phyloP scores from a whole-genome alignment of 2,329 filamentous ascomycete genomes.

The Sarocladium strictum region DNA sequence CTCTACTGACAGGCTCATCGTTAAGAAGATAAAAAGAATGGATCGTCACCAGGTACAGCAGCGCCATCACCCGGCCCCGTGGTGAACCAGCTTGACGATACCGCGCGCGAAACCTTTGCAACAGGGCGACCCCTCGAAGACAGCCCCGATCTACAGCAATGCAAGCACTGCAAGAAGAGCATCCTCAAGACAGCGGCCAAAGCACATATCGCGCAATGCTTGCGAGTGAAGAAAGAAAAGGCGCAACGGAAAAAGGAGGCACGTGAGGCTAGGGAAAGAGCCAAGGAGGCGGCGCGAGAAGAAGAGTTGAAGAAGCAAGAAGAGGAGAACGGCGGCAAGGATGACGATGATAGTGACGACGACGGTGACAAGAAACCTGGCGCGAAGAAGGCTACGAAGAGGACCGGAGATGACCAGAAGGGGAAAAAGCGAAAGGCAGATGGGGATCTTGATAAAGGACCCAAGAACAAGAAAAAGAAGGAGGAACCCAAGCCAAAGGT shows the following conservation, averaged over 20 bases:
- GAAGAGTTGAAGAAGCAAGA: constrained; percentile 48
- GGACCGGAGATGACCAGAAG: constrained; percentile 55
- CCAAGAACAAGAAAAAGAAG: constrained; percentile 91
- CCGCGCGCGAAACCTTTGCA: constrained; percentile 70
- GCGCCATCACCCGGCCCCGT: constrained; percentile 47
- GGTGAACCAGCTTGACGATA: constrained; percentile 67
- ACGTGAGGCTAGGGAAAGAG: constrained; percentile 62
- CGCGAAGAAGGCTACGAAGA: constrained; percentile 45
- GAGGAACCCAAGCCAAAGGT: constrained; percentile 81
- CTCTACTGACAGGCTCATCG: constrained; percentile 4
- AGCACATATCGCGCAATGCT: constrained; percentile 75
- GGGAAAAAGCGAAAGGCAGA: constrained; percentile 77
- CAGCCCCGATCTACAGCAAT: constrained; percentile 70
- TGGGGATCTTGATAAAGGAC: constrained; percentile 70
- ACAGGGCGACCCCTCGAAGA: constrained; percentile 80
- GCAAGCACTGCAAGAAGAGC: constrained; percentile 92
- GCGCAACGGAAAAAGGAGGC: constrained; percentile 72
- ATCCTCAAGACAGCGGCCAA: constrained; percentile 70
- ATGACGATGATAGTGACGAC: constrained; percentile 43
- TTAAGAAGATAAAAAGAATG: constrained; percentile 47
- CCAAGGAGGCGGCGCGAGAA: constrained; percentile 54
- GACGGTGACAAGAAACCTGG: constrained; percentile 34
- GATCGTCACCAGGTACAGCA: constrained; percentile 30
- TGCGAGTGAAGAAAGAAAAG: constrained; percentile 79
- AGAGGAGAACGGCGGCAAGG: constrained; percentile 40